Conservation (phyloP, 441 rosid genomes). For the Syzygium syzygioides region DNA sequence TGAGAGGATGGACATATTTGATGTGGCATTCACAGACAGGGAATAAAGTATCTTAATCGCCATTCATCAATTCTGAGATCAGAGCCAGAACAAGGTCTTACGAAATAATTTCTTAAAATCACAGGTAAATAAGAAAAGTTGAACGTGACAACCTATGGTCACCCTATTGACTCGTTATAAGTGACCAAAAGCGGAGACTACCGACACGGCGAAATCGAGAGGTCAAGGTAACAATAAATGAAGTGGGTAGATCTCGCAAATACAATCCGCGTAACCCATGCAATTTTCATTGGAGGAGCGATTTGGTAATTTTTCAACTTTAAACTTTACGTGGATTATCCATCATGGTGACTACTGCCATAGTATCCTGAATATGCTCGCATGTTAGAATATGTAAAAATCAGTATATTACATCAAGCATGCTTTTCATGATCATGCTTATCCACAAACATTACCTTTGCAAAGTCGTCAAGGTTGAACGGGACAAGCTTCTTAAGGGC, state of each 20-base stretch:
- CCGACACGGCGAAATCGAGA: background rate
- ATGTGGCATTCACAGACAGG: background rate
- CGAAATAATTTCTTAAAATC: background rate
- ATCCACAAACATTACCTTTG: conserved; percentile 43
- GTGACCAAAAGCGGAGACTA: background rate
- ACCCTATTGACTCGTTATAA: background rate
- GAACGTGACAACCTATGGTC: background rate
- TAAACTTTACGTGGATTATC: background rate
- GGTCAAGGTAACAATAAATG: background rate
- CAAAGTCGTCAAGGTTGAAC: conserved; percentile 59
- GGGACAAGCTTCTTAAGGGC: conserved; percentile 79
- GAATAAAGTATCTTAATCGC: background rate
- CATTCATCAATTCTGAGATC: background rate
- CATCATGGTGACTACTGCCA: background rate
- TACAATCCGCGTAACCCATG: background rate
- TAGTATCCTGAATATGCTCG: background rate
- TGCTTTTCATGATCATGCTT: background rate
- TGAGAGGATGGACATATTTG: background rate
- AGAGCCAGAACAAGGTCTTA: background rate
- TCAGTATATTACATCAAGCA: background rate
- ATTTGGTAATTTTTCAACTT: background rate
- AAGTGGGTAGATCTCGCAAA: background rate
- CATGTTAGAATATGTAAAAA: background rate
- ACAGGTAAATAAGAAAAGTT: background rate
- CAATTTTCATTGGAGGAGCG: background rate